phyloP scores from a whole-genome alignment of 2,329 filamentous ascomycete genomes.

The Alternaria brassicicola region DNA sequence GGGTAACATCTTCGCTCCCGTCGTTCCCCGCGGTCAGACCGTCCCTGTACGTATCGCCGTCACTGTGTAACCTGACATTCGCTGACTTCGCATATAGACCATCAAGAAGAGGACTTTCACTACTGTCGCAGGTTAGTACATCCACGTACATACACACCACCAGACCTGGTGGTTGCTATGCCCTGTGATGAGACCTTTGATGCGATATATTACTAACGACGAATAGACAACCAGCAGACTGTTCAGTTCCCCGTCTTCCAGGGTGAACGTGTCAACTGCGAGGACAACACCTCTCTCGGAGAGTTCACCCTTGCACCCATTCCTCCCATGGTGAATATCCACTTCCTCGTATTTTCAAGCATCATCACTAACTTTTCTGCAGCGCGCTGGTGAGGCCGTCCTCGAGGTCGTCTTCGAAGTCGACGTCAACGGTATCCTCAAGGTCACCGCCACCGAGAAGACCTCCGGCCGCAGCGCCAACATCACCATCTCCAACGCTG shows the following conservation, averaged over 20 bases:
- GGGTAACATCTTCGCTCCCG: constrained; percentile 97
- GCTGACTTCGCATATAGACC: constrained; percentile 4
- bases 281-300: constrained; percentile 96
- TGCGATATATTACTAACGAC: too few species aligned
- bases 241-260: constrained; percentile 94
- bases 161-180: too few species aligned
- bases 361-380: background rate
- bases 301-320: constrained; percentile 95
- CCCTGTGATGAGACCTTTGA: too few species aligned
- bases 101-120: constrained; percentile 91
- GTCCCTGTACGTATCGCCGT: constrained; percentile 57
- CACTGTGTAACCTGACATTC: background rate
- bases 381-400: constrained; percentile 85
- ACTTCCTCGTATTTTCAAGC: background rate
- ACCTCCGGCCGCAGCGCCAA: constrained; percentile 96
- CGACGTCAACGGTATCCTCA: constrained; percentile 99
- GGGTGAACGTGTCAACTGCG: constrained; percentile 97
- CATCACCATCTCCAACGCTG: constrained; percentile 99
- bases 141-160: too few species aligned
- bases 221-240: too few species aligned
- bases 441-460: constrained; percentile 99
- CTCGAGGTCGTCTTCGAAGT: constrained; percentile 99
- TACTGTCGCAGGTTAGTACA: constrained; percentile 66
- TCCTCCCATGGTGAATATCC: constrained; percentile 69
- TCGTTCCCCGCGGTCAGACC: constrained; percentile 69